Evolutionary conservation across 108 stramenopile species (phyloP).

Genomic region (Nitzschia sp.): DNA sequence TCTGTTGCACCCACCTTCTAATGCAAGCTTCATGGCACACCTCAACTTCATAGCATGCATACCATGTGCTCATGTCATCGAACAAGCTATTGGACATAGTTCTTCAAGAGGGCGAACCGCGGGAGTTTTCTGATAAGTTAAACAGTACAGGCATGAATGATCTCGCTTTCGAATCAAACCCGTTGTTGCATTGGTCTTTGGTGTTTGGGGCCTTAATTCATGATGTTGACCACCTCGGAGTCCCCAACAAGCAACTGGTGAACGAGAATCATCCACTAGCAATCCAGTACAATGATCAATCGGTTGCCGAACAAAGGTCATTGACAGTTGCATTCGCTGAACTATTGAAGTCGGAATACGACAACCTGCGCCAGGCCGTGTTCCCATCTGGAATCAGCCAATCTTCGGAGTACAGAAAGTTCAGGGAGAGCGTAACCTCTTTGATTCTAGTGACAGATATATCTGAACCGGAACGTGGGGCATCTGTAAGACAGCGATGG

Average conservation of each 20-base stretch:
- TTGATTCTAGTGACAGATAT: slow-evolving; percentile 50
- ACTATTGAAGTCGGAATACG: slow-evolving; percentile 46
- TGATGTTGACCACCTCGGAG: slow-evolving; percentile 69
- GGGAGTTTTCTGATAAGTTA: no score
- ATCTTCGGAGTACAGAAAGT: slow-evolving; percentile 49
- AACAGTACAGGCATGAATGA: no score
- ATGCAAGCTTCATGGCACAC: neutral
- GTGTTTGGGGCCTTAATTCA: slow-evolving; percentile 76
- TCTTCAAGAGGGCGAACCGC: slow-evolving; percentile 1
- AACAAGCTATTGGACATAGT: slow-evolving; percentile 74
- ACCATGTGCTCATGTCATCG: slow-evolving; percentile 64
- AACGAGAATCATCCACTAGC: slow-evolving; percentile 58
- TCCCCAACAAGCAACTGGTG: slow-evolving; percentile 62
- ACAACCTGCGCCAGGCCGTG: slow-evolving; percentile 42
- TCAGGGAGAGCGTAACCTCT: slow-evolving; percentile 61
- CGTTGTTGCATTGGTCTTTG: slow-evolving; percentile 53
- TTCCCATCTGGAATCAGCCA: slow-evolving; percentile 28
- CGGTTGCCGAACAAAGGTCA: slow-evolving; percentile 72
- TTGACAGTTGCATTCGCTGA: slow-evolving; percentile 65
- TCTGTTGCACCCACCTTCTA: neutral
- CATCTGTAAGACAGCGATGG: slow-evolving; percentile 6
- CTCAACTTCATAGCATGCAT: slow-evolving; percentile 44
- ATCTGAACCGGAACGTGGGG: slow-evolving; percentile 46
- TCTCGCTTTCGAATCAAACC: slow-evolving; percentile 41
- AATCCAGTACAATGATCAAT: slow-evolving; percentile 75